Base-by-base conservation (phyloP, 331 rosid species). In the Quercus lobata region DNA sequence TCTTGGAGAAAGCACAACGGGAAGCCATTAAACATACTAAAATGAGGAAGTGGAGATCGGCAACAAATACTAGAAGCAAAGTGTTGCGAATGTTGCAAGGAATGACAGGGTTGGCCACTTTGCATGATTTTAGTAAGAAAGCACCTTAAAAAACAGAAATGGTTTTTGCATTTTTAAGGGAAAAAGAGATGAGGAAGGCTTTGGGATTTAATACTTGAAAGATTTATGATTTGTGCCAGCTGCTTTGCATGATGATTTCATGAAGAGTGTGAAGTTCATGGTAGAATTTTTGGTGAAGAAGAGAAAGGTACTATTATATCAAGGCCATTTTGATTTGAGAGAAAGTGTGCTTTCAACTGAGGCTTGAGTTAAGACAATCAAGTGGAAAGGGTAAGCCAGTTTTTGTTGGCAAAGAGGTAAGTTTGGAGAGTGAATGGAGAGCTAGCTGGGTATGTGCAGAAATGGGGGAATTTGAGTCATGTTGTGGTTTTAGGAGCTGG, bases 371-470 rank as follows among this genome's bases (percentile, higher is more conserved):
- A 91, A 88, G 87, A 93, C 88, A 27, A 10, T 93, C 86, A 81
- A 83, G 63, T 91, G 94, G 97, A 87, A 84, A 18, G 97, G 86
- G 55, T 84, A 55, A 84, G 2, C 44, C 62, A 72, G 69, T 91
- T 62, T 86, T 15, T 87, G 57, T 69, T 57, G 22, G 94, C 90
- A 0, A 89, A 89, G 12, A 82, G 94, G 79, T 82, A 84, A 60
- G 87, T 89, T 80, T 93, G 97, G 97, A 86, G 74, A 80, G 89
- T 91, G 27, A 77, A 80, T 27, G 89, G 86, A 19, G 86, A 83
- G 41, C 30, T 88, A n/a, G 92, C 92, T 32, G 97, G 97, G 24
- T 91, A 93, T 88, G 97, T 93, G 8, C 94, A 93, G 63, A 87
- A 73, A 3, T 93, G 92, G 97, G 86, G 81, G 82, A 87, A 81